Percentiles rank a stretch among this genome's conserved stretches.
Conservation (phyloP, 139 green algal genomes). For the Tetradesmus obliquus region DNA sequence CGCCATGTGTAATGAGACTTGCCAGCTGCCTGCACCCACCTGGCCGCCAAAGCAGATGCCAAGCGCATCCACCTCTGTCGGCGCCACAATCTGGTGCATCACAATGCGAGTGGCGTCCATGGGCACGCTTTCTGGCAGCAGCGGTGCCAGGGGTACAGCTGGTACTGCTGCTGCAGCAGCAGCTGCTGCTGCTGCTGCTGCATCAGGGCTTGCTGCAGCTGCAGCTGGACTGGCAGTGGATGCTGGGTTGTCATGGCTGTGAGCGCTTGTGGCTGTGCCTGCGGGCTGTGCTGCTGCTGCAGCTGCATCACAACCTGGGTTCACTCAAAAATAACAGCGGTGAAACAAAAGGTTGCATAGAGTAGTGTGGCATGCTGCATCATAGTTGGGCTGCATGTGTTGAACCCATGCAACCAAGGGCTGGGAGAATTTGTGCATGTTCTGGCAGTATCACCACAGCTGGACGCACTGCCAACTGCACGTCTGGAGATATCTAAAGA, state of each 20-base stretch:
- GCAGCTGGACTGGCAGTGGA: neutral
- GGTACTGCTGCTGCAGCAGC: neutral
- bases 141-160: neutral
- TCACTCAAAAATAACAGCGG: no score
- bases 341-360: no score
- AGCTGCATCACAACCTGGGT: neutral
- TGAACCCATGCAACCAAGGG: no score
- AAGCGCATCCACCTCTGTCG: conserved; percentile 63
- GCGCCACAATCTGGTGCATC: conserved; percentile 82
- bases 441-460: no score
- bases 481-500: no score
- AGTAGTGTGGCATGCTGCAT: no score
- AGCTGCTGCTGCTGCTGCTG: neutral
- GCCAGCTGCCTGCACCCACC: conserved; percentile 33
- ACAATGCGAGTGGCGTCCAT: conserved; percentile 80
- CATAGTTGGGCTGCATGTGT: no score
- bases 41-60: conserved; percentile 79
- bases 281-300: neutral
- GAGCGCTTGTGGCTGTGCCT: neutral
- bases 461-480: no score
- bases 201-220: neutral
- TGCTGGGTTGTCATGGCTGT: neutral
- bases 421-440: no score
- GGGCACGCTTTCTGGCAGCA: conserved; percentile 44
- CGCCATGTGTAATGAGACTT: no score